Conservation (phyloP, 2,329 filamentous ascomycete species). For the Penicillium sp. region DNA sequence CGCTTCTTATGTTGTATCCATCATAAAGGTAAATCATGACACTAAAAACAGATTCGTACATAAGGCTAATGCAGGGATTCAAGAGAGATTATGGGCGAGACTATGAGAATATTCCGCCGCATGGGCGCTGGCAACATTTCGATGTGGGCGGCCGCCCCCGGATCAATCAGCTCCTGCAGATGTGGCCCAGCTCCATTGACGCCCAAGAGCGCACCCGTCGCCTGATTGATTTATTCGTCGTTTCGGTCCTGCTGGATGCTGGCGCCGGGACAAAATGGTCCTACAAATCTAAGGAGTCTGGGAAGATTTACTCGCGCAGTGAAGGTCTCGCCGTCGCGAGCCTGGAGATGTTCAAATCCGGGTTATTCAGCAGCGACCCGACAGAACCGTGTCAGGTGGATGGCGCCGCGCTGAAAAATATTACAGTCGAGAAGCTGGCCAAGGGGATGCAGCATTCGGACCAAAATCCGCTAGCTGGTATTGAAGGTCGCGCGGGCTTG, state of each 20-base stretch:
- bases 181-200: slow-evolving; percentile 53
- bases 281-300: slow-evolving; percentile 89
- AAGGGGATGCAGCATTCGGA: slow-evolving; percentile 82
- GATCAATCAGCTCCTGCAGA: slow-evolving; percentile 50
- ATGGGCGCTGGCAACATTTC: slow-evolving; percentile 70
- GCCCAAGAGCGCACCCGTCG: slow-evolving; percentile 55
- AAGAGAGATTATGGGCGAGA: slow-evolving; percentile 71
- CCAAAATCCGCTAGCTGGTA: slow-evolving; percentile 76
- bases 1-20: slow-evolving; percentile 82
- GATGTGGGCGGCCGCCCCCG: slow-evolving; percentile 59
- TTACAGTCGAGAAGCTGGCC: slow-evolving; percentile 74
- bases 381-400: slow-evolving; percentile 88
- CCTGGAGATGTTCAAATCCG: slow-evolving; percentile 91
- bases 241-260: slow-evolving; percentile 63
- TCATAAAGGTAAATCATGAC: slow-evolving; percentile 73
- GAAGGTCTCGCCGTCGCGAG: slow-evolving; percentile 81
- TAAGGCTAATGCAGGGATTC: slow-evolving; percentile 5
- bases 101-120: slow-evolving; percentile 75
- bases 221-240: slow-evolving; percentile 63
- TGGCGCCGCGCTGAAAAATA: slow-evolving; percentile 70
- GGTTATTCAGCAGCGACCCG: slow-evolving; percentile 80
- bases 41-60: neutral
- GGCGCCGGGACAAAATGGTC: slow-evolving; percentile 89
- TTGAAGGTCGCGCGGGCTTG: slow-evolving; percentile 81
- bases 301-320: slow-evolving; percentile 76